Conservation (phyloP, 306 rosid genomes). For the Fragaria ananassa region DNA sequence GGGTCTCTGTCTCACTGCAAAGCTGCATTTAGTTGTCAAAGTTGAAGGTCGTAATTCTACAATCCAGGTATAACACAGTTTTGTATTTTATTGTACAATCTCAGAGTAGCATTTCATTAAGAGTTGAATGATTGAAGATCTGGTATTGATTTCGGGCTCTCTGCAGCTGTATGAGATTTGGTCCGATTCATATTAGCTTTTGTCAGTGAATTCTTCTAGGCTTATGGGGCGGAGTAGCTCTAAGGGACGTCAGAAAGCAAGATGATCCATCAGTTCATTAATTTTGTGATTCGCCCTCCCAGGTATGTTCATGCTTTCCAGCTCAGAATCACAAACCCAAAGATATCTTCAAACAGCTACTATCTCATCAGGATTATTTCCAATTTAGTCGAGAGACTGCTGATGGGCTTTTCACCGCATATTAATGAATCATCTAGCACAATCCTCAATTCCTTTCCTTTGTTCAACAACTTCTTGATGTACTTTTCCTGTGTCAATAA, state of each 20-base stretch:
- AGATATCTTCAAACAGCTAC: background rate
- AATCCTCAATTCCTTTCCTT: background rate
- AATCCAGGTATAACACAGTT: background rate
- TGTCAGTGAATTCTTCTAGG: conserved; percentile 6
- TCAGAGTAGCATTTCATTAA: background rate
- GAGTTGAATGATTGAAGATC: conserved; percentile 5
- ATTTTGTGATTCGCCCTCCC: conserved; percentile 95
- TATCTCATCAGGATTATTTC: background rate
- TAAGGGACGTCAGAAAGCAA: conserved; percentile 37
- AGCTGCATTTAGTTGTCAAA: conserved; percentile 10
- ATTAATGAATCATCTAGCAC: background rate
- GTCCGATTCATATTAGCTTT: background rate
- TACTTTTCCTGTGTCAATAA: conserved; percentile 4
- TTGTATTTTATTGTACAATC: background rate
- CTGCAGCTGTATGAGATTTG: background rate
- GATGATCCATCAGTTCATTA: conserved; percentile 95
- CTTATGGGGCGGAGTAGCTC: conserved; percentile 52
- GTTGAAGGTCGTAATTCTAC: conserved; percentile 5
- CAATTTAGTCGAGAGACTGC: background rate
- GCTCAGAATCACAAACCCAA: background rate
- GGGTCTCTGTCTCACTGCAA: background rate
- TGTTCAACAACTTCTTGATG: background rate
- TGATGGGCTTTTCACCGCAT: background rate
- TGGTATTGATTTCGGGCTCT: background rate
- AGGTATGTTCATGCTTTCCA: conserved; percentile 46